Evolutionary conservation across 2,329 filamentous ascomycete genomes (phyloP).

Genomic region (Hortaea werneckii): DNA sequence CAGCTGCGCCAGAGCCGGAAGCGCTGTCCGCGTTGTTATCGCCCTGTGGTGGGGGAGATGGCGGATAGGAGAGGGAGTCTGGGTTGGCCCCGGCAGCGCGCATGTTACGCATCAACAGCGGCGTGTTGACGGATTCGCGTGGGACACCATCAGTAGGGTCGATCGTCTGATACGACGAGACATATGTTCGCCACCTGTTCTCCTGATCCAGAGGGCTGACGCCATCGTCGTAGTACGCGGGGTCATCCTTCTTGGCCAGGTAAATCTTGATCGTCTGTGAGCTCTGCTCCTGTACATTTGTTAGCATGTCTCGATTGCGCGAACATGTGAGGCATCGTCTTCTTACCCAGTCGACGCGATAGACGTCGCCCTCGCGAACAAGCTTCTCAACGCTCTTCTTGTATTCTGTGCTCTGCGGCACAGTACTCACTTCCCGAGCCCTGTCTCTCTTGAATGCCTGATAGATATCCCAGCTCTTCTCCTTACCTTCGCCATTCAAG

Average conservation of each 20-base stretch:
- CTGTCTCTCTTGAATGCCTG: constrained; percentile 77
- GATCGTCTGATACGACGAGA: constrained; percentile 79
- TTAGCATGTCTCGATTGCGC: background rate
- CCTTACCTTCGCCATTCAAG: constrained; percentile 74
- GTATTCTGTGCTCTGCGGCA: constrained; percentile 79
- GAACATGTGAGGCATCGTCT: background rate
- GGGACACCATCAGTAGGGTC: constrained; percentile 58
- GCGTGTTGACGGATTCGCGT: constrained; percentile 21
- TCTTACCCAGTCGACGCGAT: constrained; percentile 83
- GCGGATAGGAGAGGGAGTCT: constrained; percentile 9
- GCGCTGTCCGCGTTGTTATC: background rate
- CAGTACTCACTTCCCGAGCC: constrained; percentile 74
- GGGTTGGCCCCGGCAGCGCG: constrained; percentile 27
- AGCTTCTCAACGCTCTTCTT: constrained; percentile 87
- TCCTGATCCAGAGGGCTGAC: constrained; percentile 40
- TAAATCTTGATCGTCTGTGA: constrained; percentile 62
- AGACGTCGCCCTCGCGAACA: constrained; percentile 85
- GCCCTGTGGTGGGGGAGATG: constrained; percentile 6
- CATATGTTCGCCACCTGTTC: constrained; percentile 83
- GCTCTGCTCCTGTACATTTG: constrained; percentile 47
- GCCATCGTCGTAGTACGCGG: constrained; percentile 59
- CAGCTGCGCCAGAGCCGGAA: constrained; percentile 1
- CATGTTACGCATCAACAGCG: constrained; percentile 31
- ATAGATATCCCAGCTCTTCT: constrained; percentile 86
- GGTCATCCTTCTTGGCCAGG: constrained; percentile 80